Conservation (phyloP, 805 yeast species). For the Yarrowia alimentaria region DNA sequence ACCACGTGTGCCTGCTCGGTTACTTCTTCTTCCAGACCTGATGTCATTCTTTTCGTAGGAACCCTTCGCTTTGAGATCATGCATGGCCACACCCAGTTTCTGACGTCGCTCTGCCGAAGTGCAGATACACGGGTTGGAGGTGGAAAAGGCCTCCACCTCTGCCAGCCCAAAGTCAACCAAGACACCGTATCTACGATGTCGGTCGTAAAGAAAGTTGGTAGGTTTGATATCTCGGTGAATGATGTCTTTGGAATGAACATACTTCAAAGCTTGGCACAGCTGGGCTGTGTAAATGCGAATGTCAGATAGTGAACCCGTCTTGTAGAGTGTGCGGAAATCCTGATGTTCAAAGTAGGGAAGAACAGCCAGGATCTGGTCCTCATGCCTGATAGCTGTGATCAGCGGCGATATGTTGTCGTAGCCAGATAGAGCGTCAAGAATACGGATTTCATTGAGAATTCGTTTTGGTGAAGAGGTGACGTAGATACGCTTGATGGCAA, state of each 20-base stretch:
- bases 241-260: conserved; percentile 71
- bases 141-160: conserved; percentile 49
- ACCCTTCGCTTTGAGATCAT: conserved; percentile 41
- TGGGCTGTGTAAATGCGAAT: conserved; percentile 79
- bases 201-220: conserved; percentile 70
- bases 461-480: conserved; percentile 94
- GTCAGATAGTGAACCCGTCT: conserved; percentile 75
- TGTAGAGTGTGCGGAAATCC: conserved; percentile 79
- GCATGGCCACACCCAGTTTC: conserved; percentile 26
- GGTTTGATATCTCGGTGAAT: conserved; percentile 94
- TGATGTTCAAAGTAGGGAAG: conserved; percentile 88
- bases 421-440: conserved; percentile 44
- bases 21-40: conserved; percentile 87
- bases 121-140: conserved; percentile 30
- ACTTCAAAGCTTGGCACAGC: conserved; percentile 68
- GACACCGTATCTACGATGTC: conserved; percentile 67
- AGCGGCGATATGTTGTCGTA: conserved; percentile 75
- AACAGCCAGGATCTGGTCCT: conserved; percentile 91
- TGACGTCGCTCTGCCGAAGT: no score
- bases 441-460: conserved; percentile 80
- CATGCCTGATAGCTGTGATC: conserved; percentile 78
- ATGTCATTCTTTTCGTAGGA: conserved; percentile 87
- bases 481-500: conserved; percentile 89
- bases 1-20: conserved; percentile 95
- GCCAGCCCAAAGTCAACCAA: conserved; percentile 92